Percentiles rank a stretch among this genome's conserved stretches.
These are phyloP conservation scores for Hanseniaspora meyeri DNA, from an alignment of 805 yeast species.

Conservation along the genomic window DNA sequence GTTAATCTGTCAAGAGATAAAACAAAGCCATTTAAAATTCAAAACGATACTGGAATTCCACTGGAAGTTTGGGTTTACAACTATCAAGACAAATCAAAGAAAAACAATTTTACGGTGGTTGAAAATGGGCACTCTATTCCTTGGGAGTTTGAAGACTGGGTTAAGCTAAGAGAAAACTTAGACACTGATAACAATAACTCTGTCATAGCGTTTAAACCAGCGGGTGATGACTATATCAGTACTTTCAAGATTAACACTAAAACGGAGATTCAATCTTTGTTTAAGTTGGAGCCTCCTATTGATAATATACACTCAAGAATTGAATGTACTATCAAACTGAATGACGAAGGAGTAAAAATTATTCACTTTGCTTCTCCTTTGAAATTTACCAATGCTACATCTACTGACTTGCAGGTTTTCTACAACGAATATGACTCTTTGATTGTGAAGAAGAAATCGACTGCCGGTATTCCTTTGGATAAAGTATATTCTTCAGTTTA, in stretches of 20 bases:
- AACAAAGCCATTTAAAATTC: conserved; percentile 67
- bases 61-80: conserved; percentile 72
- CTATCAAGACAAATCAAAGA: conserved; percentile 23
- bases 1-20: conserved; percentile 57
- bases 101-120: conserved; percentile 27
- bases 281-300: conserved; percentile 50
- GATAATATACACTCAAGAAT: conserved; percentile 60
- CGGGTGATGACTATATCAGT: conserved; percentile 44
- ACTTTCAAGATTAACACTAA: conserved; percentile 52
- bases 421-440: conserved; percentile 28
- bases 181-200: conserved; percentile 52
- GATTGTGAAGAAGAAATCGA: conserved; percentile 41
- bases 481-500: conserved; percentile 48
- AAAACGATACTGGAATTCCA: conserved; percentile 75
- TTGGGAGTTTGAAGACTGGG: conserved; percentile 96
- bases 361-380: conserved; percentile 70
- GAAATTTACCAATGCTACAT: conserved; percentile 53
- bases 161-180: conserved; percentile 65
- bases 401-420: conserved; percentile 40
- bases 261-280: conserved; percentile 72
- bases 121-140: conserved; percentile 42
- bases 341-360: conserved; percentile 66
- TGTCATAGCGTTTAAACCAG: conserved; percentile 48
- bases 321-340: conserved; percentile 55
- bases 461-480: conserved; percentile 63